A percentile compares a stretch with the other conserved stretches of the same genome.
Evolutionary conservation across 768 basidiomycete species (phyloP).

Genomic region (Mycena polygramma): DNA sequence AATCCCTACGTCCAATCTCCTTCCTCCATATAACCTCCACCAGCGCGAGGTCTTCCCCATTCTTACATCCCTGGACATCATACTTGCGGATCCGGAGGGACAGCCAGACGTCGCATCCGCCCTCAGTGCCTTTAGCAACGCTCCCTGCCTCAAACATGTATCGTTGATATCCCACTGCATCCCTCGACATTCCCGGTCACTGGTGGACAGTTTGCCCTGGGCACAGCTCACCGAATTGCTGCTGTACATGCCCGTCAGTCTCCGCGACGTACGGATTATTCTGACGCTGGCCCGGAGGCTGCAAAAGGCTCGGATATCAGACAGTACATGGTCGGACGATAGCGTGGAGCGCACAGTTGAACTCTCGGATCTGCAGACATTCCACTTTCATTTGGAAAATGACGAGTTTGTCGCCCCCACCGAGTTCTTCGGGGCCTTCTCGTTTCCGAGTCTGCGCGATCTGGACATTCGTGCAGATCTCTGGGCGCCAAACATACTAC

Average conservation of each 20-base stretch:
- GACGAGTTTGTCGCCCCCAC: neutral
- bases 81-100: neutral
- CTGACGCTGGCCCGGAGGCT: neutral
- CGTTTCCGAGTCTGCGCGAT: conserved; percentile 2
- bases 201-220: neutral
- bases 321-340: neutral
- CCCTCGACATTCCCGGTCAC: neutral
- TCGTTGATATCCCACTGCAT: neutral
- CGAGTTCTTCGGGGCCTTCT: neutral
- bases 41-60: neutral
- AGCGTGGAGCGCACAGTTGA: neutral
- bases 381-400: neutral
- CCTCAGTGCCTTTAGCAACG: neutral
- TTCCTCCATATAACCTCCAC: neutral
- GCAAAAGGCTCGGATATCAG: neutral
- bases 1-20: neutral
- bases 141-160: neutral
- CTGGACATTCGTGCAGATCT: neutral
- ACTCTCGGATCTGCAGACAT: neutral
- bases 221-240: neutral
- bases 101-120: neutral
- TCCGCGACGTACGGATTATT: neutral
- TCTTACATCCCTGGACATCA: neutral
- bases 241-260: neutral
- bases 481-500: neutral